A percentile compares a stretch with the other conserved stretches of the same genome.
Evolutionary conservation across 345 rosid genomes (phyloP).

Genomic region (Eucalyptus pumila): DNA sequence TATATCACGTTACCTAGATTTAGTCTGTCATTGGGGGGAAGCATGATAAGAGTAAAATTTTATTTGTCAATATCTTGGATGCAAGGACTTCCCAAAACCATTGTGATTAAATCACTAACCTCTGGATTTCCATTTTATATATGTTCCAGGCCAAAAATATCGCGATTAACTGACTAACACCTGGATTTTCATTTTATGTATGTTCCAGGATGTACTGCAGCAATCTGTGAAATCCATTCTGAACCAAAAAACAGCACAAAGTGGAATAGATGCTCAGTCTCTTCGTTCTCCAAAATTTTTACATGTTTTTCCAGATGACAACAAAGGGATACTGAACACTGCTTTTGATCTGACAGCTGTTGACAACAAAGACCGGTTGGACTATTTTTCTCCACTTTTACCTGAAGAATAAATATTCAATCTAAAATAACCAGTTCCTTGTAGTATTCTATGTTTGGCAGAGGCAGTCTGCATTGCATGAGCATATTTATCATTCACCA

Average conservation of each 20-base stretch:
- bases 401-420: not conserved
- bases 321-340: conserved; percentile 10
- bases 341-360: conserved; percentile 25
- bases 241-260: conserved; percentile 33
- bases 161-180: not conserved
- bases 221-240: conserved; percentile 59
- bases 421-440: not conserved
- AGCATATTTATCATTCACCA: not conserved
- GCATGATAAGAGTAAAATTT: not conserved
- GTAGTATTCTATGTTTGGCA: not conserved
- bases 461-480: not conserved
- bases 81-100: not conserved
- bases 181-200: not conserved
- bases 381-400: not conserved
- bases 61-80: not conserved
- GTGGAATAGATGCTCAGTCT: conserved; percentile 20
- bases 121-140: not conserved
- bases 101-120: not conserved
- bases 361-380: conserved; percentile 35
- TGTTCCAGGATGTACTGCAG: conserved; percentile 51
- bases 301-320: conserved; percentile 19
- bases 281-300: conserved; percentile 17
- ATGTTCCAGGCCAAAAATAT: not conserved
- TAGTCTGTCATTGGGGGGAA: not conserved
- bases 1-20: not conserved